Evolutionary conservation across 2,329 filamentous ascomycete genomes (phyloP), one percentile per base, ranked within the genome.

Genomic region (Arthroderma sp.): DNA sequence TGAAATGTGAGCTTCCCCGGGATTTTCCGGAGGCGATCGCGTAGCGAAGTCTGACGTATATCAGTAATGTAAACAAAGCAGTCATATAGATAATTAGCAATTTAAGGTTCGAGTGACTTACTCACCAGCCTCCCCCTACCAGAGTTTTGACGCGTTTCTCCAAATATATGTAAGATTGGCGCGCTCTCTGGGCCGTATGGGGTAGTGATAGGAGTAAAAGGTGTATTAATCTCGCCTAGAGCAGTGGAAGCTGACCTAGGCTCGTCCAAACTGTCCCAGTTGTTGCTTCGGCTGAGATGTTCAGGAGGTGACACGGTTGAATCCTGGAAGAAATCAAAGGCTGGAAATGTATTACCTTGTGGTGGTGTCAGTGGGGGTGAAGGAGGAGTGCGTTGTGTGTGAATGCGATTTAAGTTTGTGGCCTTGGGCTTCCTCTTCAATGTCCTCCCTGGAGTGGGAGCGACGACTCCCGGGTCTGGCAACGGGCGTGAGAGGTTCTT

Each of bases 341-440:
- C 15, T 22, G 15, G 15, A 22, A 22, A 22, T 22, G 15, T 22
- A 22, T 22, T 22, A 22, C 15, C 15, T 11, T 30, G 39, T 30
- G 46, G 29, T 6, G 50, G 49, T 11, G 44, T 51, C 27, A 36
- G 38, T 36, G 51, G 49, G 9, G 49, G 51, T 29, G 48, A 51
- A 30, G 41, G 51, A 22, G 49, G 49, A 42, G 36, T 37, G 31
- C 11, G 28, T 38, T 38, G 38, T 29, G 40, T 32, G 32, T 42
- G 47, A 38, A 30, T 29, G 40, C 32, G 38, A 15, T 49, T 49
- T 33, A 53, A 45, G 32, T 53, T 53, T 29, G 47, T 34, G 28
- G 51, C 43, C 36, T 49, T 51, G 11, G 51, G 47, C 36, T 53
- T 53, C 33, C 51, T 36, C 33, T 48, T 51, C 38, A 53, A 33